phyloP scores from a whole-genome alignment of 768 basidiomycete species.

The Ephemerocybe angulata region DNA sequence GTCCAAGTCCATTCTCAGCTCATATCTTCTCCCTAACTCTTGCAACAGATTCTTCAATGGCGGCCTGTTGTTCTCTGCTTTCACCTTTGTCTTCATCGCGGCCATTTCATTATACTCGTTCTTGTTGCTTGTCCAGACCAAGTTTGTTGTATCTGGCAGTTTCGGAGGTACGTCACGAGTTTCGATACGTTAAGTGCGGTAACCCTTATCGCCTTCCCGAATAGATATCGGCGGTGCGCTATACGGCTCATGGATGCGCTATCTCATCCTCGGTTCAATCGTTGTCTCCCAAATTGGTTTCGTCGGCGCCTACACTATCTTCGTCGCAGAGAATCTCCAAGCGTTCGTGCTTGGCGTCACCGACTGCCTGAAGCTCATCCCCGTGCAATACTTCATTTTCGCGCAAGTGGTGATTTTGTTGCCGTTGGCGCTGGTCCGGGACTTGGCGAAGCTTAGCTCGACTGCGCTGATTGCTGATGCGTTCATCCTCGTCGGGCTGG shows the following conservation, averaged over 20 bases:
- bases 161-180: slow-evolving; percentile 74
- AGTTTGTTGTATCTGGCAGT: slow-evolving; percentile 84
- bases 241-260: slow-evolving; percentile 93
- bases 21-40: background rate
- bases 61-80: slow-evolving; percentile 82
- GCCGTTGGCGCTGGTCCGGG: slow-evolving; percentile 84
- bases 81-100: slow-evolving; percentile 79
- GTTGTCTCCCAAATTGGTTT: slow-evolving; percentile 88
- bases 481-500: slow-evolving; percentile 85
- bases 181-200: background rate
- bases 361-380: slow-evolving; percentile 62
- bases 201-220: background rate
- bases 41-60: slow-evolving; percentile 84
- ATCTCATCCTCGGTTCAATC: slow-evolving; percentile 83
- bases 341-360: slow-evolving; percentile 83
- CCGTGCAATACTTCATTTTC: slow-evolving; percentile 78
- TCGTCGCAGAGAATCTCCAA: slow-evolving; percentile 87
- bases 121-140: slow-evolving; percentile 82
- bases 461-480: slow-evolving; percentile 91
- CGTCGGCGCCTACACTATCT: slow-evolving; percentile 89
- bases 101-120: slow-evolving; percentile 89
- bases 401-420: slow-evolving; percentile 83
- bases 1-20: slow-evolving; percentile 25
- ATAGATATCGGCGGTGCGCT: slow-evolving; percentile 89
- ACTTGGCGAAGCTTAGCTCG: slow-evolving; percentile 91